These are phyloP conservation scores for Citrullus colocynthis DNA, from an alignment of 306 rosid genomes.

Conservation along the genomic window DNA sequence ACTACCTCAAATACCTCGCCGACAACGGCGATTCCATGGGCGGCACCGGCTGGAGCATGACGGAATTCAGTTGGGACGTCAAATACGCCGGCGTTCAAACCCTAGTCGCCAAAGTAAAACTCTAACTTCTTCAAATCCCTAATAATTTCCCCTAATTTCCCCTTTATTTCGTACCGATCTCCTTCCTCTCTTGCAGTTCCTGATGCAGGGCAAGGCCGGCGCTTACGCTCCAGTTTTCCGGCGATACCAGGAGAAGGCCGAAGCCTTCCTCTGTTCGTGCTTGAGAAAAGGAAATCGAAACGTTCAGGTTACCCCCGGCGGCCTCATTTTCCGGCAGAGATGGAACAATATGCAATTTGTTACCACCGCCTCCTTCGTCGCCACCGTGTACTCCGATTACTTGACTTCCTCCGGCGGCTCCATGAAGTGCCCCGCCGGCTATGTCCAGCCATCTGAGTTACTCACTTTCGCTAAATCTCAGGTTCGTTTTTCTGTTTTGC, in stretches of 20 bases:
- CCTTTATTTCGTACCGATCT: neutral
- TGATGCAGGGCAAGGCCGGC: slow-evolving; percentile 83
- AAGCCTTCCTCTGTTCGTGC: slow-evolving; percentile 72
- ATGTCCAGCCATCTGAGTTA: slow-evolving; percentile 50
- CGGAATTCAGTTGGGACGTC: slow-evolving; percentile 89
- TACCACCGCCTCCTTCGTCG: slow-evolving; percentile 68
- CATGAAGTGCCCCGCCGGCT: slow-evolving; percentile 55
- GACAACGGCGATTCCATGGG: slow-evolving; percentile 77
- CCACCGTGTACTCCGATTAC: slow-evolving; percentile 85
- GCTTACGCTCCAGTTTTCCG: slow-evolving; percentile 47
- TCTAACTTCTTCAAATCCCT: neutral
- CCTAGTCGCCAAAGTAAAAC: slow-evolving; percentile 64
- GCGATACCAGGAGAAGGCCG: slow-evolving; percentile 58
- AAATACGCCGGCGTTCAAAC: slow-evolving; percentile 88
- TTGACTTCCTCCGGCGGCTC: slow-evolving; percentile 37
- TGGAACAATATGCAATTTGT: slow-evolving; percentile 98
- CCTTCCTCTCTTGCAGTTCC: slow-evolving; percentile 35
- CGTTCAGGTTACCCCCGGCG: slow-evolving; percentile 81
- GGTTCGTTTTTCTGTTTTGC: slow-evolving; percentile 10
- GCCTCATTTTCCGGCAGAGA: slow-evolving; percentile 72
- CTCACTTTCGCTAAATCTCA: slow-evolving; percentile 69
- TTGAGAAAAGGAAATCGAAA: slow-evolving; percentile 57
- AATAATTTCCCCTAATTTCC: too few relatives aligned
- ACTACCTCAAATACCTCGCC: slow-evolving; percentile 73
- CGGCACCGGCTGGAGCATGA: slow-evolving; percentile 92